Base-by-base conservation (phyloP, 805 yeast genomes). In the Myxozyma sirexii region DNA sequence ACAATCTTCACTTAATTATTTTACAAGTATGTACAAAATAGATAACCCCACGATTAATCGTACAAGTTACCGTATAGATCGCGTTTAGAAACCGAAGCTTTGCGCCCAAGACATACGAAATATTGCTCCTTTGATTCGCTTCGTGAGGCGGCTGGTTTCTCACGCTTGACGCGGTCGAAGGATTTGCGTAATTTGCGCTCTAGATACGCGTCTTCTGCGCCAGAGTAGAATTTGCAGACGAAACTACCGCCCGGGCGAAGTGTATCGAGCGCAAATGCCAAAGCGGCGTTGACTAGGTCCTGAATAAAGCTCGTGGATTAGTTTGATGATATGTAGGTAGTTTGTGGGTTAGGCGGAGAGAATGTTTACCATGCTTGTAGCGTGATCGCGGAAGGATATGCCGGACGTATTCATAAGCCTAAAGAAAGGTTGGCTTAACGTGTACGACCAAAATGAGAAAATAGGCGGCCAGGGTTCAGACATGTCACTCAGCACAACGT, bases 331-430 rank as follows among this genome's bases (percentile, higher is more conserved):
- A 33, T 2, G 17, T 2, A 29, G 12, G 38, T 15, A 29, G 12
- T n/a, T n/a, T n/a, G n/a, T n/a, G 46, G 10, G n/a, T 1, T 17
- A 17, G 31, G 31, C 26, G 21, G 23, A 29, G 39, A 23, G 21
- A 21, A 27, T 33, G 73, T 82, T 70, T 68, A 80, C 89, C 64
- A 94, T 87, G 62, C 97, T 90, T 66, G 83, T 84, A 13, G 81
- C 76, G 74, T 93, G 98, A 72, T 93, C 99, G 64, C 83, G 82
- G 42, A 87, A 84, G 8, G 85, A 82, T 42, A 89, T 75, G 3
- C 99, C 98, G 13, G 91, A 79, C 3, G 97, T 90, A 70, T 93
- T 93, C 49, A 90, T 88, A 88, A 93, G 87, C 98, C 97, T 93
- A 75, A 78, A 78, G 71, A 84, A 87, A 48, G 96, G 84, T 56